Base-by-base conservation (phyloP, 179 eudicot genomes). In the Beta corolliflora region DNA sequence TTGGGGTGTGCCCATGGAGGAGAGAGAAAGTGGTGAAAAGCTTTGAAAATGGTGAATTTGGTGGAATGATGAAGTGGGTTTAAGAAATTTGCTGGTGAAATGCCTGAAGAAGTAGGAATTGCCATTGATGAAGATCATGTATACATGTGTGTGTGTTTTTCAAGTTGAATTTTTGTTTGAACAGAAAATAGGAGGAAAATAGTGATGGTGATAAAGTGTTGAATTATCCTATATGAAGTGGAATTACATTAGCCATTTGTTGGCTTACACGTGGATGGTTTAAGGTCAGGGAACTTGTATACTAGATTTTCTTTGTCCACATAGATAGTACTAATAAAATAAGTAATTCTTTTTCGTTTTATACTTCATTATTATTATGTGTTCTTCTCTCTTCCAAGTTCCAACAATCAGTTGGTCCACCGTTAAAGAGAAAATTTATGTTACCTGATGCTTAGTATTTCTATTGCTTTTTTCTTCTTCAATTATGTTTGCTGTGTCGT, bases 81-180 rank as follows among this genome's bases (percentile, higher is more conserved):
- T 46, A 86, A 61, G 23, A 45, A 81, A 66, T 78, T 73, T 60
- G 89, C 41, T 36, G 87, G 75, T 74, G 94, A 84, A 46, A 87
- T 85, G 59, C 85, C 81, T 44, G 88, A 77, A 79, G 84, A 85
- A 77, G 79, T 61, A 67, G 88, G 74, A 36, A 86, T 81, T 68
- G 91, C 89, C 88, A 88, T 84, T 78, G 75, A 71, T 36, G 84
- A 81, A 46, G 81, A 85, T 66, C 74, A 70, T 77, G 71, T 83
- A 11, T 64, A 25, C 7, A 13, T 18, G 55, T 29, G n/a, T n/a
- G 19, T 36, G 41, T 11, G n/a, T 21, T 80, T 60, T 46, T 41
- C 5, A 7, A 14, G 31, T 68, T 76, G 2, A 36, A 36, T 36
- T 68, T 76, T 46, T 41, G 50, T n/a, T 10, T 29, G 63, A 53